A percentile compares a stretch with the other conserved stretches of the same genome.
phyloP scores from a whole-genome alignment of 1,284 basidiomycete species.

The Mycena sp. region DNA sequence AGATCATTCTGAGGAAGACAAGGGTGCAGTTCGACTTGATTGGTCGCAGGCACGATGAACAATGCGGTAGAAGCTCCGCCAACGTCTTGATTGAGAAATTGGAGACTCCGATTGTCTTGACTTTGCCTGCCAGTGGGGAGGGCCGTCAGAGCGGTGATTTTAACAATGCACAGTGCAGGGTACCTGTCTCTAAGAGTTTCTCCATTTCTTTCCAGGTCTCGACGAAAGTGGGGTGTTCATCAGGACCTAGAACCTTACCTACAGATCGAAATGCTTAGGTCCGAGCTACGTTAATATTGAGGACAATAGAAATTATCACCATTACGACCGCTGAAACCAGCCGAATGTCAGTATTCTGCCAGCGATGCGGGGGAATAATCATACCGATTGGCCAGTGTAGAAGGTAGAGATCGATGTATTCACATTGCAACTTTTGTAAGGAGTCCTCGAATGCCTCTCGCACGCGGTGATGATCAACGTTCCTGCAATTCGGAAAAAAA shows the following conservation, averaged over 20 bases:
- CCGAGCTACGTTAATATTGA: background rate
- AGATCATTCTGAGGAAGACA: constrained; percentile 53
- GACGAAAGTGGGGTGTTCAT: constrained; percentile 37
- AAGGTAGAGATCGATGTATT: constrained; percentile 36
- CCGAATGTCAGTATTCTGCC: background rate
- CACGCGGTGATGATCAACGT: constrained; percentile 26
- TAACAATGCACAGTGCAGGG: background rate
- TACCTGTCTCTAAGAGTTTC: constrained; percentile 55
- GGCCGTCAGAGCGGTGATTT: too few species aligned
- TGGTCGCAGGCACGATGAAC: constrained; percentile 56
- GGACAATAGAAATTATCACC: background rate
- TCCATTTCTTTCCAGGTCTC: constrained; percentile 74
- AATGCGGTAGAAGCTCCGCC: constrained; percentile 40
- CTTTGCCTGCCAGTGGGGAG: too few species aligned
- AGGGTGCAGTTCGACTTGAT: constrained; percentile 61
- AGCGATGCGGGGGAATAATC: background rate
- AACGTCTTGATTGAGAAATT: constrained; percentile 56
- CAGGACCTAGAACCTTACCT: constrained; percentile 27
- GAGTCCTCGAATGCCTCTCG: constrained; percentile 20
- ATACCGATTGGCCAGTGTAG: constrained; percentile 31
- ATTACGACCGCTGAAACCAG: background rate
- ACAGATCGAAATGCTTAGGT: background rate
- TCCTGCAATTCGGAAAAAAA: constrained; percentile 1
- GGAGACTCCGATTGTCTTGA: constrained; percentile 58
- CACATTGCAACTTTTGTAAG: constrained; percentile 27